Percentiles rank a stretch among this genome's conserved stretches.
phyloP scores from a whole-genome alignment of 371 early-diverging fungal species.

The Syncephalis plumigaleata region DNA sequence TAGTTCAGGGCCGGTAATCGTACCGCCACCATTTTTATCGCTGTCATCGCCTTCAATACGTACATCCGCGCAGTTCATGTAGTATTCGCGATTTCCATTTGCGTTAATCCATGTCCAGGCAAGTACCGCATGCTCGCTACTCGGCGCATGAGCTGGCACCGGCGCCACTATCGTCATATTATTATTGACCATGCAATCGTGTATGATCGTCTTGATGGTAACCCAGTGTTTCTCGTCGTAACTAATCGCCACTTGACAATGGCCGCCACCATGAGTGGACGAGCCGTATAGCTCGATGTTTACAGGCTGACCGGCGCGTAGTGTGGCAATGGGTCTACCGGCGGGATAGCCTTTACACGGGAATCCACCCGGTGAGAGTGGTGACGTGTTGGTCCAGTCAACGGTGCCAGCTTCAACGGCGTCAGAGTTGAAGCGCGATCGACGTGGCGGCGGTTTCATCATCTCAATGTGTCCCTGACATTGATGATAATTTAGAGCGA shows the following conservation, averaged over 20 bases:
- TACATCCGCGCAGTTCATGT: slow-evolving; percentile 47
- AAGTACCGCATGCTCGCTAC: slow-evolving; percentile 16
- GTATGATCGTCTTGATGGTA: slow-evolving; percentile 30
- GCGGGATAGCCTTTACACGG: slow-evolving; percentile 2
- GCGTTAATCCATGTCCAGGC: slow-evolving; percentile 31
- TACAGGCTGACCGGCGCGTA: not conserved
- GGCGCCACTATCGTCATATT: slow-evolving; percentile 15
- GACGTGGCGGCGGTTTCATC: slow-evolving; percentile 2
- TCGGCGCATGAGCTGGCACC: slow-evolving; percentile 31
- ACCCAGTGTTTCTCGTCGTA: slow-evolving; percentile 38
- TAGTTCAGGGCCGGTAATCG: slow-evolving; percentile 22
- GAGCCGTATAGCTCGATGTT: slow-evolving; percentile 8
- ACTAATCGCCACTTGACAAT: slow-evolving; percentile 46
- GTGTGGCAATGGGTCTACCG: not conserved
- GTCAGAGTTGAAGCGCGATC: slow-evolving; percentile 1
- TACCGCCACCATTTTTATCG: no score
- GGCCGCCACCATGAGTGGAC: slow-evolving; percentile 31
- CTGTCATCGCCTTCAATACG: slow-evolving; percentile 17
- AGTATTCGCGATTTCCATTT: slow-evolving; percentile 40
- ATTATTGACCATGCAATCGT: slow-evolving; percentile 12
- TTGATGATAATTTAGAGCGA: not conserved
- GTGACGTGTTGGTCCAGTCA: slow-evolving; percentile 1
- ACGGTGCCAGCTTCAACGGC: no score
- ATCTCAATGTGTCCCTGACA: slow-evolving; percentile 6
- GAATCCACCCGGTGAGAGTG: not conserved